Evolutionary conservation across 1,284 basidiomycete genomes (phyloP).

Genomic region (Pulveroboletus sp.): DNA sequence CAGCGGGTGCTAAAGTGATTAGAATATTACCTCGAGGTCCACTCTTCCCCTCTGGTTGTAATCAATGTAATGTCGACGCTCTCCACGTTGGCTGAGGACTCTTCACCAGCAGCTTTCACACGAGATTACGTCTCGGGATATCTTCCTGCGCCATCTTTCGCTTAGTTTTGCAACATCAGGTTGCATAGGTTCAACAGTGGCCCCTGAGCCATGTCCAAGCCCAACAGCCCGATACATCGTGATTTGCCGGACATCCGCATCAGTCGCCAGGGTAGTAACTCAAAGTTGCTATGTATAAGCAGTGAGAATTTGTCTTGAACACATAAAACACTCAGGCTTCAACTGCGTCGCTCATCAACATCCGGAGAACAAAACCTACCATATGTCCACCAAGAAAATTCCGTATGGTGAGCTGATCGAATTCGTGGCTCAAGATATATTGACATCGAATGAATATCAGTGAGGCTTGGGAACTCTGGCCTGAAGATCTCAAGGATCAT

Average conservation of each 20-base stretch:
- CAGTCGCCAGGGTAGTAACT: conserved; percentile 2
- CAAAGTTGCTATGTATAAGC: conserved; percentile 21
- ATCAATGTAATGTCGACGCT: neutral
- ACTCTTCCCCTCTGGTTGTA: neutral
- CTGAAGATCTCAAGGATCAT: conserved; percentile 55
- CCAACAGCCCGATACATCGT: too few relatives aligned
- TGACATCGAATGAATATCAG: conserved; percentile 30
- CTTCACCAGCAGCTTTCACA: conserved; percentile 15
- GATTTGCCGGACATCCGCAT: neutral
- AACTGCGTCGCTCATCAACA: neutral
- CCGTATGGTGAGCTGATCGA: conserved; percentile 31
- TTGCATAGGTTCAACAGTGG: too few relatives aligned
- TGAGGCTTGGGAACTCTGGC: conserved; percentile 51
- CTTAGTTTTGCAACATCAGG: neutral
- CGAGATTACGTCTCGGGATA: conserved; percentile 12
- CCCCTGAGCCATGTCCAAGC: too few relatives aligned
- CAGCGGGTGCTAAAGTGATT: neutral
- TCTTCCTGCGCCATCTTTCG: neutral
- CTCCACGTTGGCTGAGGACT: conserved; percentile 4
- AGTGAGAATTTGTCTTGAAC: conserved; percentile 14
- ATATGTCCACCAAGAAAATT: conserved; percentile 30
- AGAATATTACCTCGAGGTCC: neutral
- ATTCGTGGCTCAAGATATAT: neutral
- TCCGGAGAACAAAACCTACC: neutral
- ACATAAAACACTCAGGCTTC: neutral